Conservation (phyloP, 2,329 filamentous ascomycete species). For the Ophiocordyceps robertsii region DNA sequence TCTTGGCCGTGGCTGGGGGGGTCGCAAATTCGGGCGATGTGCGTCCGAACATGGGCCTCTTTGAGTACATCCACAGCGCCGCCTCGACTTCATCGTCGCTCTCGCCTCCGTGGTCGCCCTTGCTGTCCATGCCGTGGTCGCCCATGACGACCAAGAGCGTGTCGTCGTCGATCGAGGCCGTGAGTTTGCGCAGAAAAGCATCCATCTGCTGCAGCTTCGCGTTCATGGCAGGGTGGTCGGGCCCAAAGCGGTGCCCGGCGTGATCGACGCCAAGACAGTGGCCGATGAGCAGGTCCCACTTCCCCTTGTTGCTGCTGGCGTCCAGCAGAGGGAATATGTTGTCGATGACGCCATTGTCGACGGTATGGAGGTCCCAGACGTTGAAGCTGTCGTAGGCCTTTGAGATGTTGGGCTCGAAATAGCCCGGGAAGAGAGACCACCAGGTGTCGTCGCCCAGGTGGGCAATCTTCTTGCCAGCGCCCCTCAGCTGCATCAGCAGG, state of each 20-base stretch:
- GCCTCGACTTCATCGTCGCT: slow-evolving; percentile 93
- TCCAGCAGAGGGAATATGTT: slow-evolving; percentile 77
- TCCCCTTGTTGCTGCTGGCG: slow-evolving; percentile 38
- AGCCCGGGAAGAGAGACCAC: slow-evolving; percentile 84
- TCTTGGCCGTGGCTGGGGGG: slow-evolving; percentile 61
- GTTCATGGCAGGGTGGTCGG: slow-evolving; percentile 82
- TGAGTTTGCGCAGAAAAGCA: slow-evolving; percentile 57
- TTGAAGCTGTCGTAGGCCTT: slow-evolving; percentile 93
- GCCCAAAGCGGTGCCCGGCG: slow-evolving; percentile 90
- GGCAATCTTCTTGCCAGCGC: slow-evolving; percentile 61
- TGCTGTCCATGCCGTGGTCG: slow-evolving; percentile 97
- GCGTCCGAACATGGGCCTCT: slow-evolving; percentile 70
- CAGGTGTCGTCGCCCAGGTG: slow-evolving; percentile 98
- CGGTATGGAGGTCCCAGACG: slow-evolving; percentile 93
- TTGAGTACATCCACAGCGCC: slow-evolving; percentile 97
- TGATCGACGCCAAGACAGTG: slow-evolving; percentile 95
- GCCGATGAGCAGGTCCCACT: slow-evolving; percentile 92
- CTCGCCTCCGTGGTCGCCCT: slow-evolving; percentile 97
- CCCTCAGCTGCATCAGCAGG: slow-evolving; percentile 50
- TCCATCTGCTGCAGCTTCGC: slow-evolving; percentile 91
- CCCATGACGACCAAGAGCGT: slow-evolving; percentile 93
- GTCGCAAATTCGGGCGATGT: slow-evolving; percentile 43
- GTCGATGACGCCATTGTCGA: slow-evolving; percentile 88
- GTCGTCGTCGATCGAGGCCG: slow-evolving; percentile 61
- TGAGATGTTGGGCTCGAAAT: slow-evolving; percentile 80